phyloP scores from a whole-genome alignment of 2,329 filamentous ascomycete species.

The Chaetomiaceae sp. region DNA sequence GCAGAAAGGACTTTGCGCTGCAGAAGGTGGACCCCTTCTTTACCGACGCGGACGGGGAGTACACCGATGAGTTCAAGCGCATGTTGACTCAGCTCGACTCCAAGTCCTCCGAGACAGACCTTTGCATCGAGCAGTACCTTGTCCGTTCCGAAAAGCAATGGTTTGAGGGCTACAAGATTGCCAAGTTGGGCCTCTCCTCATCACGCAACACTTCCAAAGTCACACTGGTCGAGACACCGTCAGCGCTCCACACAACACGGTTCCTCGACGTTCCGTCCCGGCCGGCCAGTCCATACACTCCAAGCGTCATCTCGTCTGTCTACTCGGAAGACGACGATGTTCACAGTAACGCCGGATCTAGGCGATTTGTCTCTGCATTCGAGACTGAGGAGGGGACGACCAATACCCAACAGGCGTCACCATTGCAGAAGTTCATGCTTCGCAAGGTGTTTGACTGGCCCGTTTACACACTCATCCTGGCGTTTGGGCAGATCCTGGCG shows the following conservation, averaged over 20 bases:
- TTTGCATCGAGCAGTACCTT: slow-evolving; percentile 62
- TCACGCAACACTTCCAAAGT: slow-evolving; percentile 25
- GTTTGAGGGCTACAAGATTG: slow-evolving; percentile 54
- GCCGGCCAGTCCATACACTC: slow-evolving; percentile 11
- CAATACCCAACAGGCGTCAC: neutral
- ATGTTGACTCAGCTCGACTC: slow-evolving; percentile 48
- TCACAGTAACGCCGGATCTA: neutral
- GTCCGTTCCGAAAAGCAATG: slow-evolving; percentile 61
- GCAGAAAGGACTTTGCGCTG: slow-evolving; percentile 56
- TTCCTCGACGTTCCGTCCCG: slow-evolving; percentile 13
- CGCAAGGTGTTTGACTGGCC: slow-evolving; percentile 58
- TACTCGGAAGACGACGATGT: slow-evolving; percentile 12
- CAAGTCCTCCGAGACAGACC: slow-evolving; percentile 50
- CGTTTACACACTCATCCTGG: slow-evolving; percentile 55
- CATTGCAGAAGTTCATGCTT: slow-evolving; percentile 43
- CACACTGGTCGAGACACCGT: slow-evolving; percentile 20
- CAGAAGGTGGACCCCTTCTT: slow-evolving; percentile 64
- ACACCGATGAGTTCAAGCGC: slow-evolving; percentile 52
- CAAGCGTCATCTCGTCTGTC: slow-evolving; percentile 14
- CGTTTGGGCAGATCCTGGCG: slow-evolving; percentile 58
- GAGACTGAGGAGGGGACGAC: slow-evolving; percentile 7
- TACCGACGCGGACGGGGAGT: slow-evolving; percentile 57
- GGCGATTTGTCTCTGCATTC: slow-evolving; percentile 4
- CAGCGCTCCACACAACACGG: neutral
- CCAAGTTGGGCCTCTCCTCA: slow-evolving; percentile 48